These are phyloP conservation scores for Mrakia frigida DNA, from an alignment of 768 basidiomycete species.

Conservation along the genomic window DNA sequence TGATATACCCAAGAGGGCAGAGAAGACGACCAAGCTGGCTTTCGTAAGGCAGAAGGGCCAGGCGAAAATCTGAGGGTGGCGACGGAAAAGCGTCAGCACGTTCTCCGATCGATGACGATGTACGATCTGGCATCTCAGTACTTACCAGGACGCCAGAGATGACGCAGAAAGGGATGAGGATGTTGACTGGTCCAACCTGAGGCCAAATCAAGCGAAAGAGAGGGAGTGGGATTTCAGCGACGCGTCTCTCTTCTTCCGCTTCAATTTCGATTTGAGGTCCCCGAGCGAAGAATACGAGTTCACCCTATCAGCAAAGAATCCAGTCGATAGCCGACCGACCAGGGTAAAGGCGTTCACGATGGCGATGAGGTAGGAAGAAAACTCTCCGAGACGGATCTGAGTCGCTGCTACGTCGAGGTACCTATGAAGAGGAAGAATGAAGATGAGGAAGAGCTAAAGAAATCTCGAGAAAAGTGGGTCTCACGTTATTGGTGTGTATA, in stretches of 20 bases:
- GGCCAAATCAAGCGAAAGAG: neutral
- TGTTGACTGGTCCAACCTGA: conserved; percentile 24
- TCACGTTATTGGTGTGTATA: conserved; percentile 21
- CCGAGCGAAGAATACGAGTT: neutral
- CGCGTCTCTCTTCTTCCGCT: neutral
- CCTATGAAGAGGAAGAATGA: neutral
- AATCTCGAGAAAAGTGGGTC: too few species aligned
- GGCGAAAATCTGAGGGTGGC: conserved; percentile 27
- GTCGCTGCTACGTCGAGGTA: conserved; percentile 24
- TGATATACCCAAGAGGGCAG: conserved; percentile 12
- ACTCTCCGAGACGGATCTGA: neutral
- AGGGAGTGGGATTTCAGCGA: neutral
- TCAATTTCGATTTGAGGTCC: neutral
- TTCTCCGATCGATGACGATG: too few species aligned
- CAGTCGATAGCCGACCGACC: conserved; percentile 25
- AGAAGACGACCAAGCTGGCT: conserved; percentile 15
- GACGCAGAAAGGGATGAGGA: conserved; percentile 16
- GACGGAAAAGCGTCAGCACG: neutral
- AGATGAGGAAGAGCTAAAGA: too few species aligned
- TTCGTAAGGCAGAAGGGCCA: conserved; percentile 24
- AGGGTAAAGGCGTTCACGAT: conserved; percentile 30
- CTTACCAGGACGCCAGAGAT: conserved; percentile 25
- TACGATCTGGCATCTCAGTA: too few species aligned
- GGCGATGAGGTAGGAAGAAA: conserved; percentile 25
- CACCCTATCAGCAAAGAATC: conserved; percentile 25